Evolutionary conservation across 1,139 yeast genomes (phyloP), one percentile per base, ranked within the genome.

Genomic region (Candida buenavistaensis): DNA sequence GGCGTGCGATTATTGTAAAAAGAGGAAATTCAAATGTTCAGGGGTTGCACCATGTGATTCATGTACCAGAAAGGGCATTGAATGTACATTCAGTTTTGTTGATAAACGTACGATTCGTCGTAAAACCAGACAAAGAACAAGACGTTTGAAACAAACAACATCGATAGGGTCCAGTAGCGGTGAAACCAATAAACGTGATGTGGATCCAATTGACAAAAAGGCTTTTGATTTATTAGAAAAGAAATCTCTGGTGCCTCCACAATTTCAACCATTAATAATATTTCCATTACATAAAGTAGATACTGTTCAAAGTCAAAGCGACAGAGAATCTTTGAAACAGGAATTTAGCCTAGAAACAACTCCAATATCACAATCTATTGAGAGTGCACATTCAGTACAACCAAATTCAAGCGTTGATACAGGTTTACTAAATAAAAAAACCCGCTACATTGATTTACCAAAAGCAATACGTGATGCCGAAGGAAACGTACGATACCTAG

Each of bases 1-100:
- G 22, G 72, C 72, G 21, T 66, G 72, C 46, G 68, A 63, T 38
- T 53, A 52, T 26, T 66, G 72, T 45, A 64, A 64, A 46, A 55
- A 57, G 36, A 44, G 69, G 25, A 66, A 66, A 40, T 62, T 58
- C 32, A 67, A 59, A 35, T 59, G 64, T 39, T 48, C 49, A 25
- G 64, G 64, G 4, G 46, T 43, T 17, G 41, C 52, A 5, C 64
- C 64, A 1, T 59, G 64, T 44, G 54, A 48, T 19, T 38, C 53
- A 20, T 59, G 64, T 38, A 37, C 43, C 17, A 55, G 51, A 45
- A 55, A 53, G 45, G 48, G 47, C 11, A 44, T 50, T 14, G 51
- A 46, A 9, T 59, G 64, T 38, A 41, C 44, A 30, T 58, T 55
- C 33, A 52, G 52, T 34, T 51, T 48, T 6, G 47, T 58, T n/a